Percentiles rank a stretch among this genome's conserved stretches.
Evolutionary conservation across 257 asterid genomes (phyloP).

Genomic region (Ehretia macrophylla): DNA sequence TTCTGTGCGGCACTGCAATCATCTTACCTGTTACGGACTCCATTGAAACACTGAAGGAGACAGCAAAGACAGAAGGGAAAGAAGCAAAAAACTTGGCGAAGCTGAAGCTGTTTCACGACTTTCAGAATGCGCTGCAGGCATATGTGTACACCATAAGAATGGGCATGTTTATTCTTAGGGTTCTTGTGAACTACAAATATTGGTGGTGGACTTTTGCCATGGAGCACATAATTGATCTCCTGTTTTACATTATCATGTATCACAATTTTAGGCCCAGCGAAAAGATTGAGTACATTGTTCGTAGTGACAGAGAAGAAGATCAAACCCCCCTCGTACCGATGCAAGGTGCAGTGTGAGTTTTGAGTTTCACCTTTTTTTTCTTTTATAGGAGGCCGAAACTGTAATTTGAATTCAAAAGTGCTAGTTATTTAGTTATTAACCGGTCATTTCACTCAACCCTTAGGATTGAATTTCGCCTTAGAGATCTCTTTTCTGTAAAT

Average conservation of each 20-base stretch:
- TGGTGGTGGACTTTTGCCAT: constrained; percentile 32
- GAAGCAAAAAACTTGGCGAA: constrained; percentile 20
- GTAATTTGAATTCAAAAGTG: no score
- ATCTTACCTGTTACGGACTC: constrained; percentile 25
- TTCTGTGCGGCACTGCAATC: constrained; percentile 21
- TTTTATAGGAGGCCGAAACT: no score
- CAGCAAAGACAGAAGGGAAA: constrained; percentile 26
- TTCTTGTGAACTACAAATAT: constrained; percentile 12
- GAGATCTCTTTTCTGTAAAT: no score
- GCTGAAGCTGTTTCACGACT: constrained; percentile 22
- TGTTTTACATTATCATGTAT: constrained; percentile 25
- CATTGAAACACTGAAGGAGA: constrained; percentile 12
- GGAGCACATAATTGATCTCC: constrained; percentile 31
- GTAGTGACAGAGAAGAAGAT: constrained; percentile 27
- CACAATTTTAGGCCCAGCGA: constrained; percentile 36
- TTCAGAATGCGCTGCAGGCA: constrained; percentile 15
- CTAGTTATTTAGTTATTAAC: no score
- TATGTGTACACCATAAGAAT: constrained; percentile 33
- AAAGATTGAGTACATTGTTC: constrained; percentile 33
- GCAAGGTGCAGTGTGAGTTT: background rate
- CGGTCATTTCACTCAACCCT: no score
- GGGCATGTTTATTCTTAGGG: constrained; percentile 29
- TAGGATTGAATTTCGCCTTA: no score
- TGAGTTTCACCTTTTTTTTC: background rate
- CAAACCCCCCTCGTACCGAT: background rate